Evolutionary conservation across 2,329 filamentous ascomycete genomes (phyloP).

Genomic region (Trichoderma sp.): DNA sequence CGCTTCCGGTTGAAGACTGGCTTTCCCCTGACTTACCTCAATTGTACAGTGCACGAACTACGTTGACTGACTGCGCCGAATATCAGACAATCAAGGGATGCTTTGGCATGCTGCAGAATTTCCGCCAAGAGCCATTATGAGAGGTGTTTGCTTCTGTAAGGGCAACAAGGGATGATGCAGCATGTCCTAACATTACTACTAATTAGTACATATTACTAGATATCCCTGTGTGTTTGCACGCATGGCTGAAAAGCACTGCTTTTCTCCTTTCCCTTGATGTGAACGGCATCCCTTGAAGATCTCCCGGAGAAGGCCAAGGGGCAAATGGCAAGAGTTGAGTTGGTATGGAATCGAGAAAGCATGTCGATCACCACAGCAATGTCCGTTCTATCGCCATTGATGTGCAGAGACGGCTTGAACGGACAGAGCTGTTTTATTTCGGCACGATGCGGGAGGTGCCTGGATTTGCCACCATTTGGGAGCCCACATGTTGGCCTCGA

Average conservation of each 20-base stretch:
- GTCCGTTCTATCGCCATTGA: constrained; percentile 8
- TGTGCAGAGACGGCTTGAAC: neutral
- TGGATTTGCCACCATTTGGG: neutral
- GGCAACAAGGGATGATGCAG: neutral
- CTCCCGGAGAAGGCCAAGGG: neutral
- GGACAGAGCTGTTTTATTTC: neutral
- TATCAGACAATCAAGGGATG: no score
- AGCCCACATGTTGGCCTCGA: neutral
- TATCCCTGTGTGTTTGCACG: no score
- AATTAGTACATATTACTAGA: no score
- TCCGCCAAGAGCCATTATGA: no score
- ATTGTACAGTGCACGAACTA: no score
- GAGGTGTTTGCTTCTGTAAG: neutral
- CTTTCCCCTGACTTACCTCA: no score
- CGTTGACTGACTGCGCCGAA: no score
- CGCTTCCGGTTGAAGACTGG: neutral
- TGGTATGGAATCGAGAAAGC: constrained; percentile 1
- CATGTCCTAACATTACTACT: neutral
- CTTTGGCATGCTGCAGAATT: no score
- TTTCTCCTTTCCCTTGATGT: neutral
- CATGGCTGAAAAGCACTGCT: no score
- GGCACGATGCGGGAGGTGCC: constrained; percentile 15
- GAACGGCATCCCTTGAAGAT: neutral
- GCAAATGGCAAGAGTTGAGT: neutral
- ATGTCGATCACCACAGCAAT: constrained; percentile 22